phyloP scores from a whole-genome alignment of 1,284 basidiomycete genomes.

The Gastroboletus turbinatus region DNA sequence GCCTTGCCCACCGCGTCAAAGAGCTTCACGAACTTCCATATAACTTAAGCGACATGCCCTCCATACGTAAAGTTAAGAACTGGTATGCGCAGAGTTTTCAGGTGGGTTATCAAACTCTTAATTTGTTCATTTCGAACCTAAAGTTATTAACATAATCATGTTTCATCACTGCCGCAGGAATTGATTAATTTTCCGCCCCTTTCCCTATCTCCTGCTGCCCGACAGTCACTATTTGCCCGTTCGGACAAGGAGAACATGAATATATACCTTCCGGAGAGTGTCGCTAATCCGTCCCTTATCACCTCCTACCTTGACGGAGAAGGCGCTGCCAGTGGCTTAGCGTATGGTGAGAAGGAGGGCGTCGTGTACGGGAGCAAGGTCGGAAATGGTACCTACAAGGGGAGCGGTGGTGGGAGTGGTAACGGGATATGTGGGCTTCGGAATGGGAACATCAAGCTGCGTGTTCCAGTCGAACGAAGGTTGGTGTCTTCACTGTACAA shows the following conservation, averaged over 20 bases:
- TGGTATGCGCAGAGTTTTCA: conserved; percentile 99
- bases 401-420: conserved; percentile 27
- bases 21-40: conserved; percentile 95
- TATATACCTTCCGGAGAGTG: conserved; percentile 59
- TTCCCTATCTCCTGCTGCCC: conserved; percentile 63
- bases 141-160: neutral
- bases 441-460: conserved; percentile 52
- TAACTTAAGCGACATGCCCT: conserved; percentile 88
- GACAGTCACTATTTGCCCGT: conserved; percentile 62
- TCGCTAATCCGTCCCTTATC: conserved; percentile 61
- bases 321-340: conserved; percentile 9
- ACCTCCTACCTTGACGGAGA: conserved; percentile 30
- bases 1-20: conserved; percentile 93
- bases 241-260: conserved; percentile 36
- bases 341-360: conserved; percentile 21
- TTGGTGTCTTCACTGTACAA: conserved; percentile 25
- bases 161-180: conserved; percentile 54
- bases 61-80: conserved; percentile 93
- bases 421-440: conserved; percentile 33
- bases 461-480: conserved; percentile 77
- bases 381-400: conserved; percentile 18
- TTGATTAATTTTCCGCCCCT: conserved; percentile 82
- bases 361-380: conserved; percentile 11
- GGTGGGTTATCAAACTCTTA: conserved; percentile 43
- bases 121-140: neutral